Evolutionary conservation across 306 rosid genomes (phyloP), one percentile per base, ranked within the genome.

Genomic region (Cucurbita moschata): DNA sequence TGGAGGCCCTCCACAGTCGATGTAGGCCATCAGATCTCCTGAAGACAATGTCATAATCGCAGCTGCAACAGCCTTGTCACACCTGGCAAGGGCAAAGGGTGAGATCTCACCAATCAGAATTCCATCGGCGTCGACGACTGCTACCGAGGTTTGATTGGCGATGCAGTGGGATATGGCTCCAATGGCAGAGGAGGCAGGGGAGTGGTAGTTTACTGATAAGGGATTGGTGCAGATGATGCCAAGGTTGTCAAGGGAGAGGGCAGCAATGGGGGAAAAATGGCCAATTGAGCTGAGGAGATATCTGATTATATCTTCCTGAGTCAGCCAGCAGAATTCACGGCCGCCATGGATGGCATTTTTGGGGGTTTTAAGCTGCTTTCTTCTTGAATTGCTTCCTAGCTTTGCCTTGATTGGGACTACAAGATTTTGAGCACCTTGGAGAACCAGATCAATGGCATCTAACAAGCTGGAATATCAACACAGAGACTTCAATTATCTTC

Each of bases 1-100:
- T 0, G 97, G 96, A 4, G 99, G 99, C 7, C 90, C 89, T 2
- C 97, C 96, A 12, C 96, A 83, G 60, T 94, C 99, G 63, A 94
- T 86, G 90, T 89, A 94, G 80, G 99, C 89, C 97, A 94, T 91
- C 65, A 94, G 75, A 76, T 89, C 99, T 14, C 97, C 99, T 0
- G 92, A 75, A 0, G 97, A 85, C 19, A 94, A 66, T 12, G 97
- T 89, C 23, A 89, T 68, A 59, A 94, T 86, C 0, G 97, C 97
- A 0, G 96, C 99, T 0, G 86, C 88, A 30, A 83, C 88, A 0
- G 88, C 82, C 82, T 94, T 97, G 26, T 91, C 97, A 43, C 96
- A 94, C 59, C 81, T 82, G 19, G 96, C 84, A 30, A 94, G 87
- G n/a, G 91, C 86, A 73, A 79, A 82, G 61, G 97, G 97, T 1